A percentile compares a stretch with the other conserved stretches of the same genome.
These are phyloP conservation scores for Collybia sp. DNA, from an alignment of 768 basidiomycete species.

Conservation along the genomic window DNA sequence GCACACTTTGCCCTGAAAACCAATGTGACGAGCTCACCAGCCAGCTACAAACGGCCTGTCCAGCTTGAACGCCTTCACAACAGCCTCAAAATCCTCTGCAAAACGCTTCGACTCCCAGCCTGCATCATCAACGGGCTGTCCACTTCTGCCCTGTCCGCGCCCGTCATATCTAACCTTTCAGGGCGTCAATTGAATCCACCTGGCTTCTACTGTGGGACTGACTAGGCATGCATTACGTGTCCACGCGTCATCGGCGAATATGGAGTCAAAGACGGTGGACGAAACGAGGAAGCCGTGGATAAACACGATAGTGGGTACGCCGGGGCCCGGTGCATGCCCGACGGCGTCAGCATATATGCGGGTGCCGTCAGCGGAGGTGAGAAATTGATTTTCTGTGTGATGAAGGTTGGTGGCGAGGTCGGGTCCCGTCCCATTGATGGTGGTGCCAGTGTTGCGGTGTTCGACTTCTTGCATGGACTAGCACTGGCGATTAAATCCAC, in stretches of 20 bases:
- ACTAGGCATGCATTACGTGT: conserved; percentile 21
- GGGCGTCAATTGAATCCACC: background rate
- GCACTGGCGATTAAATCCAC: too few species aligned
- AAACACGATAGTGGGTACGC: conserved; percentile 32
- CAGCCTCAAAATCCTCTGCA: conserved; percentile 26
- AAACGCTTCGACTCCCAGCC: conserved; percentile 21
- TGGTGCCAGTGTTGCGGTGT: too few species aligned
- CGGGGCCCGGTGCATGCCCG: conserved; percentile 28
- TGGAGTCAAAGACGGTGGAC: conserved; percentile 26
- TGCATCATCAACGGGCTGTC: conserved; percentile 17
- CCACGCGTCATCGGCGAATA: conserved; percentile 27
- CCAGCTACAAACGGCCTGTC: conserved; percentile 24
- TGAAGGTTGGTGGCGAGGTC: too few species aligned
- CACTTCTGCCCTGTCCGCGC: conserved; percentile 27
- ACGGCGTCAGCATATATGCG: conserved; percentile 31
- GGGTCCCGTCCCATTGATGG: too few species aligned
- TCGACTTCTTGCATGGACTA: too few species aligned
- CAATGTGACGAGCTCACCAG: conserved; percentile 28
- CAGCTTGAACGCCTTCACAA: conserved; percentile 22
- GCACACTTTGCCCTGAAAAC: too few species aligned
- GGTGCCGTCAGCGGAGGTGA: conserved; percentile 33
- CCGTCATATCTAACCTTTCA: conserved; percentile 27
- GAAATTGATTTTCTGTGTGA: conserved; percentile 6
- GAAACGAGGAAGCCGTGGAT: conserved; percentile 30
- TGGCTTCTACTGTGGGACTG: conserved; percentile 1